Base-by-base conservation (phyloP, 768 basidiomycete genomes). In the Lanmaoa pseudosensibilis region DNA sequence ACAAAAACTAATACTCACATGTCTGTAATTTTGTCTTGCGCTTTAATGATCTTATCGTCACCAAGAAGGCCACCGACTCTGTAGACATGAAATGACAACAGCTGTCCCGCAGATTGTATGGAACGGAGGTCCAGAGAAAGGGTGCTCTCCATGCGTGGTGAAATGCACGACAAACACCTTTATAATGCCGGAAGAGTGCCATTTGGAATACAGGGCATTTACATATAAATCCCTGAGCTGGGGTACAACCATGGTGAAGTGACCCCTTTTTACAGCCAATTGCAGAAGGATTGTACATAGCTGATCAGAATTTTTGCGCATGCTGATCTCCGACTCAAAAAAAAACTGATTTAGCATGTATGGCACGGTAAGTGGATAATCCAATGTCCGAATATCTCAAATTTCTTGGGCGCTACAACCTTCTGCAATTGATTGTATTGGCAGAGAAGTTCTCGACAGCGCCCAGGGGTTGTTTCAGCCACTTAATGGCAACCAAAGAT, bases 61-160 rank as follows among this genome's bases (percentile, higher is more conserved):
- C 68, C 57, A n/a, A 70, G 47, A 25, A 69, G 45, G 21, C 69
- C 52, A 6, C 65, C 65, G 5, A 63, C 47, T 38, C 61, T 63
- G 55, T 67, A 71, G 33, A 69, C 57, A 45, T 72, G 69, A 32
- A 69, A 50, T 11, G 64, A 68, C 16, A 60, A 36, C 16, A 39
- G 46, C 16, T 44, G 56, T 37, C 53, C 58, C 16, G 33, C 23
- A 30, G 44, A 41, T 5, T 30, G 37, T 55, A 60, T 63, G 40
- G 32, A 39, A 38, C 19, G 23, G 38, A 37, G 12, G 33, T 40
- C 32, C 25, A 11, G 36, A 25, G n/a, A 44, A 16, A 18, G 11
- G 30, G 16, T 10, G 56, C n/a, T 1, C n/a, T 40, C 45, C 33
- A 6, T 21, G 27, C 37, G 21, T 27, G 15, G 30, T 30, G 38